These are phyloP conservation scores for Phallus indusiatus DNA, from an alignment of 768 basidiomycete species.

Conservation along the genomic window DNA sequence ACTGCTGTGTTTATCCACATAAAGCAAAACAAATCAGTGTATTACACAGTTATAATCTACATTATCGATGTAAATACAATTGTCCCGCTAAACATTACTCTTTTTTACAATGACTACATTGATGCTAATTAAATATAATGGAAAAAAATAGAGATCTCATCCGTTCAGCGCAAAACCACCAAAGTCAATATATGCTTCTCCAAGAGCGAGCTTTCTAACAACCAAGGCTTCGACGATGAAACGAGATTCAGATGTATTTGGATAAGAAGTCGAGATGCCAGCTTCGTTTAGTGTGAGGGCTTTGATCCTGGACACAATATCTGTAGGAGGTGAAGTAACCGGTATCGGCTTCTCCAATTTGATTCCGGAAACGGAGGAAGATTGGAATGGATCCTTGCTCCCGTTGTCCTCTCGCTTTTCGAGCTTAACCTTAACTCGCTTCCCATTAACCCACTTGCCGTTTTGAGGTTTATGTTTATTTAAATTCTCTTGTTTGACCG, in stretches of 20 bases:
- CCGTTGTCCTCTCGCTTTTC: slow-evolving; percentile 46
- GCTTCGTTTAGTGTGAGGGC: slow-evolving; percentile 8
- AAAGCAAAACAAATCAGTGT: background rate
- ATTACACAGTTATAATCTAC: too few relatives aligned
- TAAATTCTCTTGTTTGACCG: slow-evolving; percentile 14
- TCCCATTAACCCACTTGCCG: background rate
- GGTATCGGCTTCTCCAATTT: background rate
- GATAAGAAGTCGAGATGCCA: background rate
- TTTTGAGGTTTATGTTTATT: slow-evolving; percentile 20
- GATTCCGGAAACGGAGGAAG: slow-evolving; percentile 6
- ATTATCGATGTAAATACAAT: background rate
- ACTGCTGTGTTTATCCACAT: background rate
- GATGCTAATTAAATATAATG: background rate
- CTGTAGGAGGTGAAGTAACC: slow-evolving; percentile 15
- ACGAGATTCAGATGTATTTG: slow-evolving; percentile 29
- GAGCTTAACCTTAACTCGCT: slow-evolving; percentile 24
- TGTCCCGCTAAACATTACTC: background rate
- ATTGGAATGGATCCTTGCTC: slow-evolving; percentile 14
- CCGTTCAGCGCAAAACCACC: slow-evolving; percentile 41
- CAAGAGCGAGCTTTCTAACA: slow-evolving; percentile 64
- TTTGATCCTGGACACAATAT: slow-evolving; percentile 16
- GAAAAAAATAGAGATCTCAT: background rate
- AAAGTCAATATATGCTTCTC: slow-evolving; percentile 73
- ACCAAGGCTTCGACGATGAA: slow-evolving; percentile 76
- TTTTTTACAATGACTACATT: background rate